Evolutionary conservation across 441 rosid genomes (phyloP).

Genomic region (Pelargonium cotyledonis): DNA sequence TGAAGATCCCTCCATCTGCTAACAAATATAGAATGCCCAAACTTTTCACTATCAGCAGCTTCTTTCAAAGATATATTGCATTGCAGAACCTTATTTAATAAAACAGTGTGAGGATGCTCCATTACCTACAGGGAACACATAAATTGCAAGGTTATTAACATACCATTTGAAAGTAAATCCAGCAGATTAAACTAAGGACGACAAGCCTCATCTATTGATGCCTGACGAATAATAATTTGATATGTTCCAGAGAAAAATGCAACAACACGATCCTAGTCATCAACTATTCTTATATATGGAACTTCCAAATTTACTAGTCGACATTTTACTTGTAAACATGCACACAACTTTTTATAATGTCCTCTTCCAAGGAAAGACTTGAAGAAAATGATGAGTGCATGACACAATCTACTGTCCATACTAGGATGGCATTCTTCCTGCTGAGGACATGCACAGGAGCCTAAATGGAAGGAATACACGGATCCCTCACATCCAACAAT

Average conservation of each 20-base stretch:
- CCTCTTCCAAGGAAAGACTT: not conserved
- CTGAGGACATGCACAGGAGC: not conserved
- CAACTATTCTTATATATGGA: not conserved
- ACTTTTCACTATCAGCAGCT: conserved; percentile 47
- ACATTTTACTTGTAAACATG: conserved; percentile 2
- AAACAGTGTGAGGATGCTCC: conserved; percentile 90
- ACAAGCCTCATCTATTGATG: not conserved
- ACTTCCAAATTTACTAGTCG: not conserved
- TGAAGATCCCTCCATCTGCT: conserved; percentile 84
- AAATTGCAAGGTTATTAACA: conserved; percentile 2
- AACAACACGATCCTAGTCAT: not conserved
- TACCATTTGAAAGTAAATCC: not conserved
- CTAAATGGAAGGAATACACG: not conserved
- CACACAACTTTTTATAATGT: not conserved
- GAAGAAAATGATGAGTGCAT: not conserved
- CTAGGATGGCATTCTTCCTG: not conserved
- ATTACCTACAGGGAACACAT: conserved; percentile 49
- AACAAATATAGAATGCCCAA: conserved; percentile 33
- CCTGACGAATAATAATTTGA: not conserved
- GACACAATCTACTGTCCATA: conserved; percentile 1
- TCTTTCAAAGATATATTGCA: conserved; percentile 53
- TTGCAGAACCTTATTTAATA: conserved; percentile 63
- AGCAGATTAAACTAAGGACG: not conserved
- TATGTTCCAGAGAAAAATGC: not conserved
- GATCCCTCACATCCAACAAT: conserved; percentile 3